These are phyloP conservation scores for Dentipellis sp. DNA, from an alignment of 768 basidiomycete species.

Conservation along the genomic window DNA sequence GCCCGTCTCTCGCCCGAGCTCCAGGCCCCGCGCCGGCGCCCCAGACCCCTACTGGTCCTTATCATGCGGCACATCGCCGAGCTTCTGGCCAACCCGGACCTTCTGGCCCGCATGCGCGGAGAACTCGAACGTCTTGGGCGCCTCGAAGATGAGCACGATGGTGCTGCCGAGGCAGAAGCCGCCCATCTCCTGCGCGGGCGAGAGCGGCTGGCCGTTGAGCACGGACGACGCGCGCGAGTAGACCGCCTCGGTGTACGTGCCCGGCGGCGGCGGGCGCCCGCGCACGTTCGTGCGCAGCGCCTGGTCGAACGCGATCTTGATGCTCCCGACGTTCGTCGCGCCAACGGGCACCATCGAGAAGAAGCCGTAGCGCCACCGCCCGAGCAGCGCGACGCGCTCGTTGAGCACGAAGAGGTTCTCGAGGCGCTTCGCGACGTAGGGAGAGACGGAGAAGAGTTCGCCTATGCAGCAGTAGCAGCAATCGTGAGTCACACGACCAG, in stretches of 20 bases:
- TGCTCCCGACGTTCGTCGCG: conserved; percentile 95
- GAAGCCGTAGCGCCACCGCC: conserved; percentile 92
- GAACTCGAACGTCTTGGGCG: conserved; percentile 78
- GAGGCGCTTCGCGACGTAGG: conserved; percentile 87
- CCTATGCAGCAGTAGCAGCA: conserved; percentile 31
- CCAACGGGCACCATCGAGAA: conserved; percentile 98
- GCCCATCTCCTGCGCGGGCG: conserved; percentile 91
- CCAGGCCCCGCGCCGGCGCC: too few relatives aligned
- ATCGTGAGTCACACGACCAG: not conserved
- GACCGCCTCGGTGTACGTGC: conserved; percentile 87
- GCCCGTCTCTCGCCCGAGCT: too few relatives aligned
- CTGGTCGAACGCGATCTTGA: conserved; percentile 94
- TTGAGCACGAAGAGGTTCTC: conserved; percentile 96
- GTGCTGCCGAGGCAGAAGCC: conserved; percentile 95
- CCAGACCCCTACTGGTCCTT: conserved; percentile 17
- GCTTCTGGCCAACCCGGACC: conserved; percentile 75
- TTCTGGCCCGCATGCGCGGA: conserved; percentile 68
- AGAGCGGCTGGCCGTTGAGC: conserved; percentile 81
- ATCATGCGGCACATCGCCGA: conserved; percentile 47
- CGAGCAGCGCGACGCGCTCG: conserved; percentile 91
- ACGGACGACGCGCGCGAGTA: conserved; percentile 80
- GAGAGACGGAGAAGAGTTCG: conserved; percentile 93
- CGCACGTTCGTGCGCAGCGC: conserved; percentile 86
- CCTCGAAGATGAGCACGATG: conserved; percentile 95
- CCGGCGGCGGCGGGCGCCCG: conserved; percentile 59